Conservation (phyloP, 805 yeast species). For the Yarrowia sp. region DNA sequence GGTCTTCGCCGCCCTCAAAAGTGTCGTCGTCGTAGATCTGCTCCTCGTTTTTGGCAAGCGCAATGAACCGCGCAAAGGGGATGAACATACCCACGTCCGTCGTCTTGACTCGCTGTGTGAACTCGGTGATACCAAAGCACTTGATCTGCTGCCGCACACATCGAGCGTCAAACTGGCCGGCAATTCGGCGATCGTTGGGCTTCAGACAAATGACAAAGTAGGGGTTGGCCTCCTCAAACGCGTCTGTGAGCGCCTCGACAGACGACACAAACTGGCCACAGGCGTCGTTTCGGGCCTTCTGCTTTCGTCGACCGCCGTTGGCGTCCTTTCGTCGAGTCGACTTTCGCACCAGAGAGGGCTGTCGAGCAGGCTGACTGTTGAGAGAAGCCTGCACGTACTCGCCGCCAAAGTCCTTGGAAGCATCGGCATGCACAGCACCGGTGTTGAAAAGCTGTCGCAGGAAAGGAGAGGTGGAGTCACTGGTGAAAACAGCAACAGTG, state of each 20-base stretch:
- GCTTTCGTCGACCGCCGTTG: neutral
- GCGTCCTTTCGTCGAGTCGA: constrained; percentile 27
- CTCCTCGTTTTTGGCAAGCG: constrained; percentile 32
- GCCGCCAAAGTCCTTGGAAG: constrained; percentile 25
- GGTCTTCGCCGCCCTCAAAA: constrained; percentile 24
- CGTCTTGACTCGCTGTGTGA: constrained; percentile 41
- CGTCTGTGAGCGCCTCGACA: constrained; percentile 40
- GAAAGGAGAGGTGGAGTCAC: constrained; percentile 42
- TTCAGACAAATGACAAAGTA: constrained; percentile 45
- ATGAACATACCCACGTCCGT: constrained; percentile 43
- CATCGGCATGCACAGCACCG: constrained; percentile 41
- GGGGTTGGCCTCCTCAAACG: constrained; percentile 43
- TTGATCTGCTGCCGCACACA: constrained; percentile 45
- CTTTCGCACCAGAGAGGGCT: constrained; percentile 39
- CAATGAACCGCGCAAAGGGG: constrained; percentile 42
- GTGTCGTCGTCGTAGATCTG: constrained; percentile 30
- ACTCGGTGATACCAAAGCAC: constrained; percentile 44
- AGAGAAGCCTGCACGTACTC: constrained; percentile 42
- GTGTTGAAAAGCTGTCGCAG: constrained; percentile 39
- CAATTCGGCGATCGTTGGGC: constrained; percentile 43
- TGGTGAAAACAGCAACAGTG: constrained; percentile 42
- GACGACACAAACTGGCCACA: constrained; percentile 40
- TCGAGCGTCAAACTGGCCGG: constrained; percentile 44
- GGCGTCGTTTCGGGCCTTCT: constrained; percentile 32
- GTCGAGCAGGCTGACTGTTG: constrained; percentile 43